Evolutionary conservation across 208 protist genomes (phyloP).

Genomic region (Phytomonas sp.): DNA sequence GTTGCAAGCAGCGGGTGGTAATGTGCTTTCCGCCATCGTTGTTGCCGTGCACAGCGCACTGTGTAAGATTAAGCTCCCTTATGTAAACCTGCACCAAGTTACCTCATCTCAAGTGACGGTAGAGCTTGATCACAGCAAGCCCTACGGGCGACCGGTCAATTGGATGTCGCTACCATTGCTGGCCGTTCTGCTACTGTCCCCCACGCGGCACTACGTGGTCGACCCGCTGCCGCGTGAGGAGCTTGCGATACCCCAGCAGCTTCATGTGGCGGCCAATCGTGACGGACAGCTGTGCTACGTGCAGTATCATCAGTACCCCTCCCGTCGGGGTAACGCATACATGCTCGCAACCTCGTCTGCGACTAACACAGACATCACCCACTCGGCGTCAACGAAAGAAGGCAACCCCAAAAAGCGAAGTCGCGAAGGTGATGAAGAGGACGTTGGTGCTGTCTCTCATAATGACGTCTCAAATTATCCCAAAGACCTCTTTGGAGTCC

Average conservation of each 20-base stretch:
- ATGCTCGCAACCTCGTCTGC: slow-evolving; percentile 12
- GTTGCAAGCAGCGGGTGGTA: slow-evolving; percentile 55
- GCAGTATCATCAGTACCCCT: slow-evolving; percentile 59
- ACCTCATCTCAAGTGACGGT: slow-evolving; percentile 41
- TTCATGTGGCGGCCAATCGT: slow-evolving; percentile 48
- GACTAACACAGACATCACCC: not conserved
- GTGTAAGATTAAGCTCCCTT: slow-evolving; percentile 36
- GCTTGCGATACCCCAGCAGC: slow-evolving; percentile 68
- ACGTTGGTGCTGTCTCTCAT: slow-evolving; percentile 12
- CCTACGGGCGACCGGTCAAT: slow-evolving; percentile 37
- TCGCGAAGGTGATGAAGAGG: slow-evolving; percentile 1
- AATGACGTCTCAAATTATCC: slow-evolving; percentile 6
- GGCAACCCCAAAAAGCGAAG: not conserved
- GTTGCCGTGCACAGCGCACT: slow-evolving; percentile 66
- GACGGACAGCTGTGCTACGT: slow-evolving; percentile 46
- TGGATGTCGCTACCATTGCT: slow-evolving; percentile 60
- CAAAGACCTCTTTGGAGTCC: slow-evolving; percentile 5
- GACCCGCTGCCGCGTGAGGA: slow-evolving; percentile 69
- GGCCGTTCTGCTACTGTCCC: slow-evolving; percentile 42
- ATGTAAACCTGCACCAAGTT: slow-evolving; percentile 51
- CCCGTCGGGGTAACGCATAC: slow-evolving; percentile 47
- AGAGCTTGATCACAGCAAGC: slow-evolving; percentile 61
- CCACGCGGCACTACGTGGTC: slow-evolving; percentile 72
- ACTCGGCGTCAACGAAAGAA: not conserved
- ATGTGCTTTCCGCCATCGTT: slow-evolving; percentile 33